Percentiles rank a stretch among this genome's conserved stretches.
These are phyloP conservation scores for Xenoacremonium recifei DNA, from an alignment of 2,329 filamentous ascomycete species.

Conservation along the genomic window DNA sequence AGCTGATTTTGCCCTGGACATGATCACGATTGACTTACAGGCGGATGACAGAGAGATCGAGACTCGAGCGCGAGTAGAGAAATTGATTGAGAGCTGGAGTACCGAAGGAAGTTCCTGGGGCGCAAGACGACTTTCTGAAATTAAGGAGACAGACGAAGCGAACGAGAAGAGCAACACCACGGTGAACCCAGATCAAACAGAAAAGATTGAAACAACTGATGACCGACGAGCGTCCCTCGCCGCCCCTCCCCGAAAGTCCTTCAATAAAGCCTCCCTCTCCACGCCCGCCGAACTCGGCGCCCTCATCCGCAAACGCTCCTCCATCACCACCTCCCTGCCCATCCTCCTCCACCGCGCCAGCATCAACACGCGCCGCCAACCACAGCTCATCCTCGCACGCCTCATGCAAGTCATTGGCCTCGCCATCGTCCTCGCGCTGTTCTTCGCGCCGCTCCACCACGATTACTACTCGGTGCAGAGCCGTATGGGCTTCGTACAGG, in stretches of 20 bases:
- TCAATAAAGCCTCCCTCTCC: constrained; percentile 48
- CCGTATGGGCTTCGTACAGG: constrained; percentile 70
- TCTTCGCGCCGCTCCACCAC: constrained; percentile 69
- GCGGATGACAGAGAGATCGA: constrained; percentile 60
- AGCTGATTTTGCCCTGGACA: constrained; percentile 73
- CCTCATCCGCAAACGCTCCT: constrained; percentile 61
- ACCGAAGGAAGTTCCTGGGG: constrained; percentile 3
- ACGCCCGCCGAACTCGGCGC: constrained; percentile 72
- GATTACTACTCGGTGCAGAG: constrained; percentile 72
- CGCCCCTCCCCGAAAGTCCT: constrained; percentile 35
- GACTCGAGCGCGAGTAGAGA: constrained; percentile 60
- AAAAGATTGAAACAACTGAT: neutral
- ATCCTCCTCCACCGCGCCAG: constrained; percentile 65
- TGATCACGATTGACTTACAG: constrained; percentile 75
- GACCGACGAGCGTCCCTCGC: neutral
- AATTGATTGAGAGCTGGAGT: constrained; percentile 60
- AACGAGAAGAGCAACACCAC: constrained; percentile 5
- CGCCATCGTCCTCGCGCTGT: constrained; percentile 61
- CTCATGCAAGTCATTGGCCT: constrained; percentile 67
- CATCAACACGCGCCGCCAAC: constrained; percentile 69
- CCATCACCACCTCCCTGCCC: constrained; percentile 62
- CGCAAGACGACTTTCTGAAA: constrained; percentile 23
- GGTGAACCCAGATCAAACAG: neutral
- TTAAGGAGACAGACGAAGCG: constrained; percentile 28
- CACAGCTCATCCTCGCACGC: constrained; percentile 61